phyloP scores from a whole-genome alignment of 305 asterid genomes.

The Andrographis paniculata region DNA sequence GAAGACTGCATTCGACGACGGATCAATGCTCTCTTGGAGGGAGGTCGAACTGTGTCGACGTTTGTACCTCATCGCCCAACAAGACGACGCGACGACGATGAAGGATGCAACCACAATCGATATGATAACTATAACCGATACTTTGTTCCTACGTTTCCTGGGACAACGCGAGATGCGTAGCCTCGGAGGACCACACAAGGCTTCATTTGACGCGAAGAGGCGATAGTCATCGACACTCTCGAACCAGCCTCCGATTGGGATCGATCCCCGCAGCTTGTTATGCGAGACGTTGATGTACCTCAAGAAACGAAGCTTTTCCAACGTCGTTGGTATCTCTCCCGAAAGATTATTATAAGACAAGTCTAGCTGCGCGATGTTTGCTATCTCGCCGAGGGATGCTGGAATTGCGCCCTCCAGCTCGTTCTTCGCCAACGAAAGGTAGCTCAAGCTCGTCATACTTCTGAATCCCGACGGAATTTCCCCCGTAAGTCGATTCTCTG shows the following conservation, averaged over 20 bases:
- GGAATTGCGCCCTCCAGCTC: background rate
- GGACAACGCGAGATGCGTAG: too few species aligned
- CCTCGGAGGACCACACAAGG: background rate
- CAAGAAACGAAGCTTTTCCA: background rate
- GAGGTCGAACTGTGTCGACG: background rate
- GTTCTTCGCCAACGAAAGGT: slow-evolving; percentile 5
- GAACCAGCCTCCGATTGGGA: slow-evolving; percentile 5
- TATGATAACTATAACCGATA: background rate
- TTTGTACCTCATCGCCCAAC: background rate
- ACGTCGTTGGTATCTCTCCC: background rate
- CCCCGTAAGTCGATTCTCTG: too few species aligned
- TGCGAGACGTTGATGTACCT: slow-evolving; percentile 1
- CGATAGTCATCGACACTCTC: background rate
- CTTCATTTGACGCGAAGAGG: slow-evolving; percentile 1
- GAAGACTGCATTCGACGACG: too few species aligned
- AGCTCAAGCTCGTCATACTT: background rate
- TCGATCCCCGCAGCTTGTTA: slow-evolving; percentile 1
- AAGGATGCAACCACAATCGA: background rate
- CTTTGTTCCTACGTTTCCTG: background rate
- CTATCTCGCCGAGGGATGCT: background rate
- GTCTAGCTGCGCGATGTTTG: background rate
- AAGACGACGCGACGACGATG: too few species aligned
- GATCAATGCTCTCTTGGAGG: background rate
- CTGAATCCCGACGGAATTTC: background rate
- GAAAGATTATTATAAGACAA: slow-evolving; percentile 1